Evolutionary conservation across 208 protist genomes (phyloP).

Genomic region (Angomonas desouzai): DNA sequence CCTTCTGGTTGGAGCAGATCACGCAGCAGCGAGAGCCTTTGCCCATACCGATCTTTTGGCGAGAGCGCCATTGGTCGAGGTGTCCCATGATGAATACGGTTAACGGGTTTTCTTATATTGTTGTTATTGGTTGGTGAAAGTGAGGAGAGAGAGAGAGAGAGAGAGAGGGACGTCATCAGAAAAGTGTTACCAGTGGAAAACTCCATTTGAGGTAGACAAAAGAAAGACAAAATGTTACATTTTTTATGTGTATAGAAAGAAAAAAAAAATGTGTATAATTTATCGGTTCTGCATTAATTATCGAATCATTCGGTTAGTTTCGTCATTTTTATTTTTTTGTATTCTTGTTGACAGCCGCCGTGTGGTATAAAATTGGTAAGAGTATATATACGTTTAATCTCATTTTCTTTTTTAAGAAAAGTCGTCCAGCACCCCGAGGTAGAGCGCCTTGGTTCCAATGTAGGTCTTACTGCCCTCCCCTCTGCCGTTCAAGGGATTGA

Average conservation of each 20-base stretch:
- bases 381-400: background rate
- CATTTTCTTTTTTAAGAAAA: constrained; percentile 33
- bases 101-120: constrained; percentile 2
- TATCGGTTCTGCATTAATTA: no score
- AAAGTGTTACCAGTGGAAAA: no score
- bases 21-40: constrained; percentile 88
- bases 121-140: background rate
- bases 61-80: constrained; percentile 90
- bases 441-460: constrained; percentile 49
- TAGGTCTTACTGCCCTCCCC: constrained; percentile 75
- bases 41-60: constrained; percentile 91
- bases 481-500: constrained; percentile 59
- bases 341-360: background rate
- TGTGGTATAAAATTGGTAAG: background rate
- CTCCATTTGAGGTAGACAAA: no score
- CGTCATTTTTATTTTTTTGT: no score
- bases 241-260: no score
- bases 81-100: constrained; percentile 62
- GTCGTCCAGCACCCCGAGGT: constrained; percentile 51
- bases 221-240: no score
- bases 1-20: constrained; percentile 91
- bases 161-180: background rate
- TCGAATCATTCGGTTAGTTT: background rate
- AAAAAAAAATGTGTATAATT: constrained; percentile 9
- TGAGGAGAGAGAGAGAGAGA: background rate